phyloP scores from a whole-genome alignment of 2,329 filamentous ascomycete genomes.

The Pseudogymnoascus sp. region DNA sequence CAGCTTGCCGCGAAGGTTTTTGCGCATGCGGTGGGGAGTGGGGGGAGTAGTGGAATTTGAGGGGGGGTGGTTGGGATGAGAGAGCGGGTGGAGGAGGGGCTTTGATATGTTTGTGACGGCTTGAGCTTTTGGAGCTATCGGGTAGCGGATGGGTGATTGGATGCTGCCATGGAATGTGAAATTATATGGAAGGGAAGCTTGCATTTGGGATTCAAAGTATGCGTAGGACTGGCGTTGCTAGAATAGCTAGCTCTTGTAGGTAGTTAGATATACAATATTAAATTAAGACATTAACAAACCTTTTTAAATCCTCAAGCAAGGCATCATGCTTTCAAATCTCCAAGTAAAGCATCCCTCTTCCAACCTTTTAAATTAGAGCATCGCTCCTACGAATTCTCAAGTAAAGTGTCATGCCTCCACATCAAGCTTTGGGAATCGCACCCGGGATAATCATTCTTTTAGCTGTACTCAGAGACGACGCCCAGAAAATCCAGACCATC shows the following conservation, averaged over 20 bases:
- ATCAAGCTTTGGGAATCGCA: too few relatives aligned
- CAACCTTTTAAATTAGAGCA: too few relatives aligned
- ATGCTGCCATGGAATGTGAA: background rate
- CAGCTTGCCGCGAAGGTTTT: conserved; percentile 84
- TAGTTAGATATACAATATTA: background rate
- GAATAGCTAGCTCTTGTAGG: background rate
- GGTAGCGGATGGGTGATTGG: background rate
- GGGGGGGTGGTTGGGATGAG: background rate
- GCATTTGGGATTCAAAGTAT: background rate
- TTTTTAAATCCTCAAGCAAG: background rate
- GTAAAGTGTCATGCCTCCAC: too few relatives aligned
- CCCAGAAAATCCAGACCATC: too few relatives aligned
- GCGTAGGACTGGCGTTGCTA: background rate
- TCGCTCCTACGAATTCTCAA: too few relatives aligned
- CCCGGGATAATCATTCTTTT: too few relatives aligned
- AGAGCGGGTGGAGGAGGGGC: too few relatives aligned
- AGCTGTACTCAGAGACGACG: too few relatives aligned
- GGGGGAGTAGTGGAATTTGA: background rate
- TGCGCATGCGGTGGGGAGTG: conserved; percentile 58
- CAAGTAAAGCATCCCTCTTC: too few relatives aligned
- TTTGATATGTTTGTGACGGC: background rate
- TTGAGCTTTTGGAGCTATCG: background rate
- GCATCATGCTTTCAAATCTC: background rate
- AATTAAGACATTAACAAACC: background rate
- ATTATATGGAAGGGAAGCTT: background rate